A percentile compares a stretch with the other conserved stretches of the same genome.
Evolutionary conservation across 257 asterid species (phyloP).

Genomic region (Nicotiana otophora): DNA sequence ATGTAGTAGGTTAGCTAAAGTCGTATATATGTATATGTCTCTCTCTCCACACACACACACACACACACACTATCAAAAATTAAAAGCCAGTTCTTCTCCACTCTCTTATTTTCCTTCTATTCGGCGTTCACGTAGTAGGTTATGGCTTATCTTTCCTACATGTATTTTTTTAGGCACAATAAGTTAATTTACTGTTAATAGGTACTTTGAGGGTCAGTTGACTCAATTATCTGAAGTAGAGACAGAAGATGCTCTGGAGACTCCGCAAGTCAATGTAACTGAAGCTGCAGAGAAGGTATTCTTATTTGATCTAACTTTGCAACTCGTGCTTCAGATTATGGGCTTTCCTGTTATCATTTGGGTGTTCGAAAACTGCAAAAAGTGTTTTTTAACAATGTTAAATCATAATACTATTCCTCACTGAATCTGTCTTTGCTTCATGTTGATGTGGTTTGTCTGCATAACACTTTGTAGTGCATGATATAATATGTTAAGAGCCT

Average conservation of each 20-base stretch:
- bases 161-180: neutral
- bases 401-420: neutral
- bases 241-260: constrained; percentile 42
- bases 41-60: no score
- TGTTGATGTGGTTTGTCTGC: no score
- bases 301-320: neutral
- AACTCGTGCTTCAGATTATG: neutral
- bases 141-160: no score
- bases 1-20: neutral
- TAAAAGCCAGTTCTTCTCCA: neutral
- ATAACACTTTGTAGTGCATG: no score
- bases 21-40: neutral
- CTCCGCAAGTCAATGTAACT: constrained; percentile 40
- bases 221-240: constrained; percentile 61
- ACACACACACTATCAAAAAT: neutral
- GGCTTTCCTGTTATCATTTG: neutral
- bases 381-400: neutral
- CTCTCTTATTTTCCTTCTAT: neutral
- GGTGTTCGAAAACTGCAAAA: neutral
- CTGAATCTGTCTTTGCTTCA: no score
- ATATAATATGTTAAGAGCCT: no score
- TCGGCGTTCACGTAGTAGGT: neutral
- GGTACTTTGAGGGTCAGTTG: constrained; percentile 87
- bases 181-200: constrained; percentile 21
- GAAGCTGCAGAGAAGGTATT: constrained; percentile 87